These are phyloP conservation scores for Monosporozyma servazzii DNA, from an alignment of 805 yeast species.

Conservation along the genomic window DNA sequence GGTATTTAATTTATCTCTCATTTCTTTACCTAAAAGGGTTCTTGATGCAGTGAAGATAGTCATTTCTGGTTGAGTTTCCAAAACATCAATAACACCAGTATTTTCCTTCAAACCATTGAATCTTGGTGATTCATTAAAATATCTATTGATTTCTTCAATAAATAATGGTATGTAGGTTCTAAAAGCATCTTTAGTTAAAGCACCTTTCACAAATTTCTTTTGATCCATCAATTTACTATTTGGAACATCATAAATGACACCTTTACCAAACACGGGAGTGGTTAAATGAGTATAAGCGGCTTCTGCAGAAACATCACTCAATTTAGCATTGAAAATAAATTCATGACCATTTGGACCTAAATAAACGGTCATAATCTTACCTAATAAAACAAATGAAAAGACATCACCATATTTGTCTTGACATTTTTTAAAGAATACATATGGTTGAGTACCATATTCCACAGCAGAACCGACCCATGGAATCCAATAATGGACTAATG, in stretches of 20 bases:
- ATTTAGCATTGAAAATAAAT: slow-evolving; percentile 83
- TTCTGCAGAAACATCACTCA: slow-evolving; percentile 87
- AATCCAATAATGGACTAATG: slow-evolving; percentile 82
- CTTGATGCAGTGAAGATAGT: slow-evolving; percentile 95
- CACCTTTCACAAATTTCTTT: slow-evolving; percentile 89
- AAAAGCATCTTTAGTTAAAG: slow-evolving; percentile 80
- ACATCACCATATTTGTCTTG: slow-evolving; percentile 85
- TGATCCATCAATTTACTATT: slow-evolving; percentile 94
- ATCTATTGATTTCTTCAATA: slow-evolving; percentile 62
- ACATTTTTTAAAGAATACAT: slow-evolving; percentile 73
- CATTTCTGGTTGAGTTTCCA: slow-evolving; percentile 85
- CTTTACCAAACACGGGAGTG: slow-evolving; percentile 98
- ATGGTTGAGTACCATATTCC: slow-evolving; percentile 86
- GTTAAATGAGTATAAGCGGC: slow-evolving; percentile 93
- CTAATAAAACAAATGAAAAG: slow-evolving; percentile 81
- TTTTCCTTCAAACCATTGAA: slow-evolving; percentile 25
- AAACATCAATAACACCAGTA: slow-evolving; percentile 42
- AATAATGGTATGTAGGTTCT: slow-evolving; percentile 80
- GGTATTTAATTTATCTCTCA: slow-evolving; percentile 73
- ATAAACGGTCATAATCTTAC: slow-evolving; percentile 89
- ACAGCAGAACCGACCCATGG: slow-evolving; percentile 96
- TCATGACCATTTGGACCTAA: slow-evolving; percentile 98
- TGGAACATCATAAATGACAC: slow-evolving; percentile 95
- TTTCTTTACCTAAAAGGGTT: slow-evolving; percentile 82
- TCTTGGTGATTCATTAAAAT: slow-evolving; percentile 45